phyloP scores from a whole-genome alignment of 169 alveolate species.

The Plasmodium cynomolgi region DNA sequence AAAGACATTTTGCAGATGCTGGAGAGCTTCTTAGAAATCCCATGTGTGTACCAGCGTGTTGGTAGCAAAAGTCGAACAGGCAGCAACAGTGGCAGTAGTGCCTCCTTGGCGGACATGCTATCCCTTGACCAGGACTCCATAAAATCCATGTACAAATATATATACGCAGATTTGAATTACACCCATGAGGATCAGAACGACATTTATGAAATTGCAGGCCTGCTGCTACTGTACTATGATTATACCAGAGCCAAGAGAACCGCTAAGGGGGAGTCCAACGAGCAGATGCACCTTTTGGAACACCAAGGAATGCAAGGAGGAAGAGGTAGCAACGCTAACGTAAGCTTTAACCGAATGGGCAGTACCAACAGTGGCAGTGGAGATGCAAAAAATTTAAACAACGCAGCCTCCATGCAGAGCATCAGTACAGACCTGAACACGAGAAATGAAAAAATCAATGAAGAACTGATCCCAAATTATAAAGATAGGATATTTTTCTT shows the following conservation, averaged over 20 bases:
- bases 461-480: slow-evolving; percentile 38
- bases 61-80: not conserved
- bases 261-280: not conserved
- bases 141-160: slow-evolving; percentile 24
- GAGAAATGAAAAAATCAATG: slow-evolving; percentile 28
- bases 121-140: slow-evolving; percentile 20
- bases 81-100: not conserved
- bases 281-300: not conserved
- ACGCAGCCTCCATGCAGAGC: not conserved
- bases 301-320: not conserved
- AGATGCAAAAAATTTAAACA: not conserved
- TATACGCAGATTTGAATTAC: slow-evolving; percentile 33
- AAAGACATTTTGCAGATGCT: slow-evolving; percentile 67
- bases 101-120: not conserved
- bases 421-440: not conserved
- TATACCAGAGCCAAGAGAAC: not conserved
- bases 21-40: slow-evolving; percentile 44
- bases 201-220: slow-evolving; percentile 44
- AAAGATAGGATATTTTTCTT: slow-evolving; percentile 59
- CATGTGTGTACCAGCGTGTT: slow-evolving; percentile 33
- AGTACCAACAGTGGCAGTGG: not conserved
- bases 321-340: not conserved
- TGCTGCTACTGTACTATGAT: slow-evolving; percentile 40
- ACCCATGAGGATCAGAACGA: slow-evolving; percentile 65
- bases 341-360: not conserved